Percentiles rank a stretch among this genome's conserved stretches.
phyloP scores from a whole-genome alignment of 2,329 filamentous ascomycete genomes.

The Biscogniauxia sp. region DNA sequence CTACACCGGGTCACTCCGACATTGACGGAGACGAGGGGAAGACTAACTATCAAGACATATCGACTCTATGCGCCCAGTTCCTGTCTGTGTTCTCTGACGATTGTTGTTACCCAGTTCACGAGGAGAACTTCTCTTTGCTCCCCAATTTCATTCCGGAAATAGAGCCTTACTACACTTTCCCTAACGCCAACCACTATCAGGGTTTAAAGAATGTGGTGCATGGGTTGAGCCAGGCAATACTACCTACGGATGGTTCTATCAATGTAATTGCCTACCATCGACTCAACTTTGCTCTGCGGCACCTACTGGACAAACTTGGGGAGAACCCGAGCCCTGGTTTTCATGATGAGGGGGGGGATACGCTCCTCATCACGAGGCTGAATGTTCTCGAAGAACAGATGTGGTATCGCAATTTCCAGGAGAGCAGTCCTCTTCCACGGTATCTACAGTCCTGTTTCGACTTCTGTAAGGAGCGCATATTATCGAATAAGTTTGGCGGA shows the following conservation, averaged over 20 bases:
- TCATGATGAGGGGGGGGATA: neutral
- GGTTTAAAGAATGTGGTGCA: neutral
- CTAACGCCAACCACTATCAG: neutral
- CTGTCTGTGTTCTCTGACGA: conserved; percentile 2
- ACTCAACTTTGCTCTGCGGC: conserved; percentile 1
- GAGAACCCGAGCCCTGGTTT: neutral
- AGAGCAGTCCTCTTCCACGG: neutral
- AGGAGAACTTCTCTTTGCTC: neutral
- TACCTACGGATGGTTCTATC: neutral
- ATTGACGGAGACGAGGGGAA: neutral
- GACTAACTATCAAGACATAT: neutral
- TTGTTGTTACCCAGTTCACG: neutral
- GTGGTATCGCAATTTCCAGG: neutral
- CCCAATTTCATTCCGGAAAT: neutral
- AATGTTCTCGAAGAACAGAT: neutral
- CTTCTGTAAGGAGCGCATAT: conserved; percentile 9
- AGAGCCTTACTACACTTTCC: neutral
- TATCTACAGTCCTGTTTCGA: conserved; percentile 8
- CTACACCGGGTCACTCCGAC: conserved; percentile 1
- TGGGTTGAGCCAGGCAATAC: neutral
- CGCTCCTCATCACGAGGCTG: neutral
- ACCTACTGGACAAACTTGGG: neutral
- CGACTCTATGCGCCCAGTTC: neutral
- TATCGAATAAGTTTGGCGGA: neutral
- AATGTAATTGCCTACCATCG: conserved; percentile 2